A percentile compares a stretch with the other conserved stretches of the same genome.
These are phyloP conservation scores for Coemansia sp. DNA, from an alignment of 192 early-diverging fungal species.

Conservation along the genomic window DNA sequence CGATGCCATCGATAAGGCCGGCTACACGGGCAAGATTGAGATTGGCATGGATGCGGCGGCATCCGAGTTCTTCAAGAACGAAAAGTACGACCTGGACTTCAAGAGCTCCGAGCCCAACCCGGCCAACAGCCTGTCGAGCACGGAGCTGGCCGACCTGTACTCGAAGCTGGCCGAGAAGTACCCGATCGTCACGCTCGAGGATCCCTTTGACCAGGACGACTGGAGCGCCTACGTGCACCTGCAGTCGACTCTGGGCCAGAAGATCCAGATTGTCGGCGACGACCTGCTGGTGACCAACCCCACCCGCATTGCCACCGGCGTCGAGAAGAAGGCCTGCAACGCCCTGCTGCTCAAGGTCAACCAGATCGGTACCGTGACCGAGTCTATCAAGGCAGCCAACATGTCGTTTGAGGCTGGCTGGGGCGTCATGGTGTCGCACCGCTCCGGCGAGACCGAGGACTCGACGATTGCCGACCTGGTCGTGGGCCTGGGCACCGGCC, in stretches of 20 bases:
- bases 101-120: slow-evolving; percentile 86
- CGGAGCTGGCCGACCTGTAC: slow-evolving; percentile 85
- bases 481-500: slow-evolving; percentile 90
- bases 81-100: slow-evolving; percentile 97
- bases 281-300: slow-evolving; percentile 99
- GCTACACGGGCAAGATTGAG: slow-evolving; percentile 93
- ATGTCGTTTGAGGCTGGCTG: slow-evolving; percentile 83
- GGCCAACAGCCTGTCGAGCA: slow-evolving; percentile 68
- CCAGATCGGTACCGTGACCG: slow-evolving; percentile 97
- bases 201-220: slow-evolving; percentile 99
- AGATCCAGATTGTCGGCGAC: slow-evolving; percentile 95
- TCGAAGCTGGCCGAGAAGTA: slow-evolving; percentile 74
- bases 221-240: slow-evolving; percentile 88
- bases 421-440: slow-evolving; percentile 99
- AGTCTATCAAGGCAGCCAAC: slow-evolving; percentile 84
- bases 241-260: slow-evolving; percentile 57
- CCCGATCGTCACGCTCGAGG: slow-evolving; percentile 95
- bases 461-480: slow-evolving; percentile 95
- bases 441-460: slow-evolving; percentile 98
- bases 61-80: slow-evolving; percentile 97
- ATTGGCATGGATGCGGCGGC: slow-evolving; percentile 98
- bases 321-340: slow-evolving; percentile 93
- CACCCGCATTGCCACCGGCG: slow-evolving; percentile 78
- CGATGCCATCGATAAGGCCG: slow-evolving; percentile 87
- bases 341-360: slow-evolving; percentile 97